phyloP scores from a whole-genome alignment of 78 protist species.

The Protostelium mycophagum region DNA sequence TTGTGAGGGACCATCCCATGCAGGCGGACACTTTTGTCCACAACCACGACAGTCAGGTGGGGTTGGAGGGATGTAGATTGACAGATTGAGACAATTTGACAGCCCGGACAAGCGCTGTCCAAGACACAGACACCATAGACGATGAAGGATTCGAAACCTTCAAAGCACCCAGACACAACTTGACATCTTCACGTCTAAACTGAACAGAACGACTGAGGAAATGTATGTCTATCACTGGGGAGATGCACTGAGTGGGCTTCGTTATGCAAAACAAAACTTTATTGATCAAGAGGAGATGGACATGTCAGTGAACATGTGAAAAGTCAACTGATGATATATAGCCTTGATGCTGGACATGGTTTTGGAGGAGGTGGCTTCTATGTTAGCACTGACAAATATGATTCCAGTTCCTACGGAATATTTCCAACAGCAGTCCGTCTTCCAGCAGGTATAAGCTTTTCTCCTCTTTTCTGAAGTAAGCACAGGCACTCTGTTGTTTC shows the following conservation, averaged over 20 bases:
- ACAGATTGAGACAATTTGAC: not conserved
- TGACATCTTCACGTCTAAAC: not conserved
- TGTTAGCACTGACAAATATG: not conserved
- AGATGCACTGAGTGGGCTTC: not conserved
- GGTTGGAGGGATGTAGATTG: not conserved
- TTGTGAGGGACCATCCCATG: slow-evolving; percentile 10
- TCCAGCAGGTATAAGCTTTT: not conserved
- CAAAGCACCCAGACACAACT: not conserved
- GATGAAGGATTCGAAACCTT: not conserved
- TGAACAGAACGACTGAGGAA: not conserved
- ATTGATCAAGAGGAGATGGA: not conserved
- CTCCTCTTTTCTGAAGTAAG: not conserved
- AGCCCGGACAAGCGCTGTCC: slow-evolving; percentile 17
- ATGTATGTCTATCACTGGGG: not conserved
- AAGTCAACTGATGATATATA: too few species aligned
- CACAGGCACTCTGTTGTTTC: not conserved
- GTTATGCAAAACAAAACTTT: not conserved
- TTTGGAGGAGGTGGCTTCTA: not conserved
- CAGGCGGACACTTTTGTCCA: slow-evolving; percentile 16
- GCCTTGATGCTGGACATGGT: not conserved
- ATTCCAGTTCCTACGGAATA: not conserved
- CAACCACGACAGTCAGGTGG: slow-evolving; percentile 22
- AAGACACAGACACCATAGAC: not conserved
- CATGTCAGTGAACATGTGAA: not conserved
- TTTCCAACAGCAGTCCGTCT: not conserved